Base-by-base conservation (phyloP, 2,329 filamentous ascomycete genomes). In the Dactylonectria macrodidyma region DNA sequence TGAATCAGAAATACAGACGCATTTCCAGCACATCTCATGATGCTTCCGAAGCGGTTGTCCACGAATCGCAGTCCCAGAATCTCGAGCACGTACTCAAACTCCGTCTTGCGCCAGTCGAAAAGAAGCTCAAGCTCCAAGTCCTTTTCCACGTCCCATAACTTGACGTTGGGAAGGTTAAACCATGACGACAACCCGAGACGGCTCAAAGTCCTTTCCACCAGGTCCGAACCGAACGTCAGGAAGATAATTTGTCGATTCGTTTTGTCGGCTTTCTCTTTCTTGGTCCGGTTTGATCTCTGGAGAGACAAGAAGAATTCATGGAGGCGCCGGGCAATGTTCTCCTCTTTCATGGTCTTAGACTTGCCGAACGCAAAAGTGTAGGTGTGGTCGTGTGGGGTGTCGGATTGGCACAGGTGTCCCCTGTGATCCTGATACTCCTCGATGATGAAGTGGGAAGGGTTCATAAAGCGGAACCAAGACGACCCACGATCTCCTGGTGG, bases 401-500 rank as follows among this genome's bases (percentile, higher is more conserved):
- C 54, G 12, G 44, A 26, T 36, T 51, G 44, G 41, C 67, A 67
- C 3, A 47, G 41, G 11, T 68, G 64, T 7, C 60, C 64, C 64
- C 61, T 65, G 41, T 70, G 66, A 5, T 55, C 58, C 16, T 62
- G 46, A 19, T 57, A 70, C 36, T 70, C 71, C 12, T 64, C 57
- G 1, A 68, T 46, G 3, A 71, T 70, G 7, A 62, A 70, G 30
- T 73, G 66, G 7, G 57, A 22, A 4, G 64, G 58, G 1, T 56
- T 58, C 67, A 73, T 73, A 12, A 63, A 48, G n/a, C 44, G 57
- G 47, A 71, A 73, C 71, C 71, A 73, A 9, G 63, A 69, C 1
- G 64, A 67, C 0, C 68, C 71, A 34, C 71, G 57, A 9, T 70
- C 69, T 34, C 67, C 66, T 0, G 69, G 71, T 7, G 46, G 60